These are phyloP conservation scores for Cladosporium oxysporum DNA, from an alignment of 2,329 filamentous ascomycete species.

Conservation along the genomic window DNA sequence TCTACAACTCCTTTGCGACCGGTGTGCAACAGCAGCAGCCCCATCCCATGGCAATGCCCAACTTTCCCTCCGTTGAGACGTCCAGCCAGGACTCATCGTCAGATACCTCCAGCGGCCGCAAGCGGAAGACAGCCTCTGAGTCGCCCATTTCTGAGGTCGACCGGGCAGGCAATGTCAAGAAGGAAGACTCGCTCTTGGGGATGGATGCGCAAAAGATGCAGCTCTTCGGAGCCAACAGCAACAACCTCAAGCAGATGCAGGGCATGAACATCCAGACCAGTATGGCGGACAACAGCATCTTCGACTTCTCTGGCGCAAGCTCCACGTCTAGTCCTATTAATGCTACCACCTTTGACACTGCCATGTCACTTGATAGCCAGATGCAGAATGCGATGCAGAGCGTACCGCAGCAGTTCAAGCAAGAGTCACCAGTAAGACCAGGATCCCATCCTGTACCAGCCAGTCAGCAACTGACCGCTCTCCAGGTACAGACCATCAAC, in stretches of 20 bases:
- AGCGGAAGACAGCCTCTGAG: constrained; percentile 43
- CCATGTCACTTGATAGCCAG: constrained; percentile 33
- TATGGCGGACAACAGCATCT: constrained; percentile 31
- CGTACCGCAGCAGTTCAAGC: constrained; percentile 27
- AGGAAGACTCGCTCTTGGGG: constrained; percentile 33
- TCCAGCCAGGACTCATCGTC: constrained; percentile 46
- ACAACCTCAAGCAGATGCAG: constrained; percentile 7
- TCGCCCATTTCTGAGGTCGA: constrained; percentile 37
- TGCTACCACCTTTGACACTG: constrained; percentile 31
- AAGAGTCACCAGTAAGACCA: constrained; percentile 33
- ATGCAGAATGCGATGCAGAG: constrained; percentile 25
- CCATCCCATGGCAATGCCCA: constrained; percentile 25
- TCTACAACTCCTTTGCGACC: constrained; percentile 14
- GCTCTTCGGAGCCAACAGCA: constrained; percentile 25
- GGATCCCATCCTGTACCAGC: not conserved
- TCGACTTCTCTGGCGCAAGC: constrained; percentile 50
- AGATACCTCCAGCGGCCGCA: constrained; percentile 42
- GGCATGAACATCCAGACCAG: constrained; percentile 17
- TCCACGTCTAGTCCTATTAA: constrained; percentile 53
- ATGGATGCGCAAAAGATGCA: constrained; percentile 30
- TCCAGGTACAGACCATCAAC: constrained; percentile 37
- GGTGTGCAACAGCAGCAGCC: constrained; percentile 21
- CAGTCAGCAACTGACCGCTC: not conserved
- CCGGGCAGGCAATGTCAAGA: constrained; percentile 30
- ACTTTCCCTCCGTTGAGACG: constrained; percentile 41